Percentiles rank a stretch among this genome's conserved stretches.
Conservation (phyloP, 148 eudicot genomes). For the Vaccinium macrocarpon region DNA sequence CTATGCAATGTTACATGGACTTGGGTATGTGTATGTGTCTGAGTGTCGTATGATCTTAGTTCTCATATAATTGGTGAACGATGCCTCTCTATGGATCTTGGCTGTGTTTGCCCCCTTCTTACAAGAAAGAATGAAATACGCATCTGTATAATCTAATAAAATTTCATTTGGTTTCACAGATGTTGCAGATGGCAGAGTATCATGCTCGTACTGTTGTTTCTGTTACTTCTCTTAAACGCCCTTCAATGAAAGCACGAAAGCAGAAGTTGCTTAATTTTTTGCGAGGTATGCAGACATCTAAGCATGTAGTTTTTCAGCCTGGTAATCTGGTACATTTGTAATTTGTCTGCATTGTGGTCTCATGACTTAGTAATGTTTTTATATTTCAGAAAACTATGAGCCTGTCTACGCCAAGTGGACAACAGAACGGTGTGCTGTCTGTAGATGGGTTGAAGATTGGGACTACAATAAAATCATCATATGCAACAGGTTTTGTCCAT, state of each 20-base stretch:
- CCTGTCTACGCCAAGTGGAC: slow-evolving; percentile 96
- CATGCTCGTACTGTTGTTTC: slow-evolving; percentile 70
- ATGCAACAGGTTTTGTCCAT: slow-evolving; percentile 68
- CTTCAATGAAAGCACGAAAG: slow-evolving; percentile 80
- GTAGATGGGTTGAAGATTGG: slow-evolving; percentile 99
- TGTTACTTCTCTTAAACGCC: slow-evolving; percentile 69
- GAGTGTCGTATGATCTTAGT: not conserved
- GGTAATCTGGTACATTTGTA: not conserved
- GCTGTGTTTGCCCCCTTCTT: not conserved
- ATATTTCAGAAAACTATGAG: slow-evolving; percentile 74
- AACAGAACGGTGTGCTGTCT: slow-evolving; percentile 97
- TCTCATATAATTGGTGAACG: not conserved
- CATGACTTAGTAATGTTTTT: slow-evolving; percentile 14
- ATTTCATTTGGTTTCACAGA: slow-evolving; percentile 47
- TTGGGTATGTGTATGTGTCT: not conserved
- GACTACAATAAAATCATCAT: slow-evolving; percentile 96
- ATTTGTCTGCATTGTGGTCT: slow-evolving; percentile 8
- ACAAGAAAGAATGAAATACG: slow-evolving; percentile 1
- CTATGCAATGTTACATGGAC: not conserved
- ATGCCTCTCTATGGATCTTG: not conserved
- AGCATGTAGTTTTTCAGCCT: not conserved
- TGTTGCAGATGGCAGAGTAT: slow-evolving; percentile 92
- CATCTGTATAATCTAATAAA: slow-evolving; percentile 8
- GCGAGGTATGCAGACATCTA: slow-evolving; percentile 51
- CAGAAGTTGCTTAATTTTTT: slow-evolving; percentile 84